Conservation (phyloP, 1,139 yeast genomes). For the Magnusiomyces ingens region DNA sequence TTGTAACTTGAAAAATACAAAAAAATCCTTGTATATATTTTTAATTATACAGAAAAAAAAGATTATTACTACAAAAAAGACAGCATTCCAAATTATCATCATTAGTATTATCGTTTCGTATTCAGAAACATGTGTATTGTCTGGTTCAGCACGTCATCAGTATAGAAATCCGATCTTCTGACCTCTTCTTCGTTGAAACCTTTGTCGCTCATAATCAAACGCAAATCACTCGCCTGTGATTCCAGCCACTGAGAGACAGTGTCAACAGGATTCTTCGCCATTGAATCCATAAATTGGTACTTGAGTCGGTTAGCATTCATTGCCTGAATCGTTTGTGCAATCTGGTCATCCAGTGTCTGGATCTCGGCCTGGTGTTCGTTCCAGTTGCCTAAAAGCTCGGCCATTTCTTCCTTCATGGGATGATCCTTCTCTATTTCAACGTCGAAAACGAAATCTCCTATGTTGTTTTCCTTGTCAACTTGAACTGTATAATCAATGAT, state of each 20-base stretch:
- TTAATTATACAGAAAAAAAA: no score
- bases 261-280: constrained; percentile 69
- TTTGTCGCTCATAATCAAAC: constrained; percentile 75
- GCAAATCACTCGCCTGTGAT: constrained; percentile 68
- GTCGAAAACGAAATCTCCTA: constrained; percentile 78
- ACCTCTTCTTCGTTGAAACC: constrained; percentile 88
- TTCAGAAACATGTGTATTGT: constrained; percentile 66
- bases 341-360: constrained; percentile 51
- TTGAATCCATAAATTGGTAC: constrained; percentile 64
- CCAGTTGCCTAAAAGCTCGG: constrained; percentile 39
- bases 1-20: no score
- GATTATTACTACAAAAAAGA: no score
- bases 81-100: no score
- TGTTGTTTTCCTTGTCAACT: constrained; percentile 67
- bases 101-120: neutral
- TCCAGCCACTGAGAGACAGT: constrained; percentile 69
- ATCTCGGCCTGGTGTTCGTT: constrained; percentile 46
- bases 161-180: constrained; percentile 74
- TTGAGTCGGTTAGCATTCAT: constrained; percentile 59
- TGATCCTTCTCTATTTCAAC: constrained; percentile 58
- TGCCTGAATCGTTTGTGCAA: constrained; percentile 56
- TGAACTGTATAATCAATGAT: constrained; percentile 65
- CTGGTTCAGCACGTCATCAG: constrained; percentile 67
- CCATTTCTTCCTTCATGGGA: constrained; percentile 42
- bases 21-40: no score